These are phyloP conservation scores for Alnus glutinosa DNA, from an alignment of 306 rosid species.

Conservation along the genomic window DNA sequence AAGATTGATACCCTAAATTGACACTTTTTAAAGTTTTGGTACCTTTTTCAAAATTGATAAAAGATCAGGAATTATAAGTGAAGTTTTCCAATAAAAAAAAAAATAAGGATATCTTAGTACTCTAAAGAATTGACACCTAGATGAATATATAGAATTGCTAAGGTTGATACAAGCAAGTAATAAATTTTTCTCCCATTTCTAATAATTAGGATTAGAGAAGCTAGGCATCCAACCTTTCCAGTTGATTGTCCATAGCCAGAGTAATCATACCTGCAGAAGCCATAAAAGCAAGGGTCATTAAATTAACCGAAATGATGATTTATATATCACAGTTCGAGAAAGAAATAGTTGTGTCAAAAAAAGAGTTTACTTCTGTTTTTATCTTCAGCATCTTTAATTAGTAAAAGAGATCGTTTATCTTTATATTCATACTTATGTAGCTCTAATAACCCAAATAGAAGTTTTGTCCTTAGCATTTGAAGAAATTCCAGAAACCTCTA, in stretches of 20 bases:
- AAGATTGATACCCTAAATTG: too few species aligned
- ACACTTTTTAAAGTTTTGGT: too few species aligned
- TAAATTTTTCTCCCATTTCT: slow-evolving; percentile 6
- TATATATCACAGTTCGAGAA: neutral
- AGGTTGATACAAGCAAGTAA: neutral
- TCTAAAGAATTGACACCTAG: neutral
- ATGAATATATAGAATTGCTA: neutral
- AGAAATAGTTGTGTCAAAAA: slow-evolving; percentile 9
- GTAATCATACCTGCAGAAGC: slow-evolving; percentile 76
- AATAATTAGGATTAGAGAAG: slow-evolving; percentile 1
- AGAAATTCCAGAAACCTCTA: neutral
- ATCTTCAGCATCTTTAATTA: neutral
- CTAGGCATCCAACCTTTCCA: slow-evolving; percentile 72
- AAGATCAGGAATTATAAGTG: too few species aligned
- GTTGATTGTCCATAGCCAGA: slow-evolving; percentile 98
- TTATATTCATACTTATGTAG: neutral
- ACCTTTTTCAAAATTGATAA: too few species aligned
- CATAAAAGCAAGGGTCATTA: slow-evolving; percentile 18
- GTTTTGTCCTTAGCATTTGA: neutral
- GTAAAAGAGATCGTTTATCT: neutral
- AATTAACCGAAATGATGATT: slow-evolving; percentile 14
- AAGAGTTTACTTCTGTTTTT: neutral
- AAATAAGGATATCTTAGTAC: neutral
- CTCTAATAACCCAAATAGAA: neutral
- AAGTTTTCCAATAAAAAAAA: neutral